Evolutionary conservation across 2,329 filamentous ascomycete genomes (phyloP).

Genomic region (Pseudogymnoascus sp.): DNA sequence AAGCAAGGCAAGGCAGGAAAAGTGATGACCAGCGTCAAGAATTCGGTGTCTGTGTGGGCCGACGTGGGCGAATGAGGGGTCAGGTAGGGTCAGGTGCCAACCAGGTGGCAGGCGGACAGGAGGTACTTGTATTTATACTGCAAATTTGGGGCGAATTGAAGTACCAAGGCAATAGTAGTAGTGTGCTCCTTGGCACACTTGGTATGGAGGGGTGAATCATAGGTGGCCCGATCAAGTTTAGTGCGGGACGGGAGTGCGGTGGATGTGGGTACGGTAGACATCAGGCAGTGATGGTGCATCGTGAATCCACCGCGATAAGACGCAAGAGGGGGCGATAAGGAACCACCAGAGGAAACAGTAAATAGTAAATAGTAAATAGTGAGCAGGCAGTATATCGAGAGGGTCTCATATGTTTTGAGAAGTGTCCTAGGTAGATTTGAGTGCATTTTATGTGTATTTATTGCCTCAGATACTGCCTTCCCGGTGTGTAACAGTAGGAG

Average conservation of each 20-base stretch:
- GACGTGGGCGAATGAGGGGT: constrained; percentile 2
- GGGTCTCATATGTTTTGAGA: neutral
- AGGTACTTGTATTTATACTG: neutral
- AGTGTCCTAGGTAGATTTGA: neutral
- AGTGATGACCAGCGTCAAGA: neutral
- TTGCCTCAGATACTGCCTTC: neutral
- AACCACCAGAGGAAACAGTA: neutral
- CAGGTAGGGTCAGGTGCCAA: constrained; percentile 5
- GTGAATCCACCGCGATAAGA: neutral
- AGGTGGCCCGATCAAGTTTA: neutral
- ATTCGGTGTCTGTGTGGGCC: constrained; percentile 1
- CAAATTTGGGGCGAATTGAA: neutral
- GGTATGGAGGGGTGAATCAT: constrained; percentile 3
- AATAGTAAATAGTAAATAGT: neutral
- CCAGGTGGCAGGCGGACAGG: constrained; percentile 1
- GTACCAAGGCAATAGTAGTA: neutral
- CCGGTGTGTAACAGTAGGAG: neutral
- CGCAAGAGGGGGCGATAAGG: neutral
- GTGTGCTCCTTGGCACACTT: neutral
- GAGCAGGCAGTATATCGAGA: neutral
- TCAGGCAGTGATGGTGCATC: neutral
- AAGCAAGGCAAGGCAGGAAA: neutral
- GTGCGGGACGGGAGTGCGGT: neutral
- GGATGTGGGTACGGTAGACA: constrained; percentile 1
- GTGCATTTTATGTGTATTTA: neutral